Evolutionary conservation across 495 filamentous ascomycete genomes (phyloP).

Genomic region (Penicillium manginii): DNA sequence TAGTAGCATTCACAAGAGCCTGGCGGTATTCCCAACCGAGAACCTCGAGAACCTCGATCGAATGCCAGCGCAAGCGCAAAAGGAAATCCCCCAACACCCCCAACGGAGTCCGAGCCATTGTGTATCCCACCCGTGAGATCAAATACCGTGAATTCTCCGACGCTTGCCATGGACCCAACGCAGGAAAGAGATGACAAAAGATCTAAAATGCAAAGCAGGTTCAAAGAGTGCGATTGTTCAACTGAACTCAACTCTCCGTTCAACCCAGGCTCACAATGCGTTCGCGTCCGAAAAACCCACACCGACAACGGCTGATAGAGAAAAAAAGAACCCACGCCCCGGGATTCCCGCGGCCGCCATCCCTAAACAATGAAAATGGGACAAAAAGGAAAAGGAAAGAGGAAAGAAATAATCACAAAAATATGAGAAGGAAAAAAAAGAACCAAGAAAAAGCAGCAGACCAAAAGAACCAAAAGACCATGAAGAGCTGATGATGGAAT

Average conservation of each 20-base stretch:
- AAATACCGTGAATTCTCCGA: constrained; percentile 52
- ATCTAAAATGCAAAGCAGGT: constrained; percentile 52
- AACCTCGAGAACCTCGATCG: constrained; percentile 20
- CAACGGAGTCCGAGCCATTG: constrained; percentile 50
- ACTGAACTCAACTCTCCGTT: not conserved
- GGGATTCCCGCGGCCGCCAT: constrained; percentile 27
- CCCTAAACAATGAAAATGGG: constrained; percentile 29
- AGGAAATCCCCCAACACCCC: constrained; percentile 53
- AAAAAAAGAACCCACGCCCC: constrained; percentile 25
- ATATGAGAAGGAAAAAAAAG: constrained; percentile 36
- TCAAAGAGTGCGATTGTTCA: constrained; percentile 22
- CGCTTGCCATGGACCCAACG: constrained; percentile 48
- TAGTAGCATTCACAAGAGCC: constrained; percentile 41
- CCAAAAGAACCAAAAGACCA: constrained; percentile 37
- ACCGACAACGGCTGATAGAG: constrained; percentile 25
- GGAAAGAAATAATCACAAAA: constrained; percentile 6
- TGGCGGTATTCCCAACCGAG: constrained; percentile 15
- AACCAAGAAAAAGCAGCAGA: constrained; percentile 37
- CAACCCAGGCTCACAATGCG: constrained; percentile 31
- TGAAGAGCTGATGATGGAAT: constrained; percentile 19
- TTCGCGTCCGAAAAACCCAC: constrained; percentile 30
- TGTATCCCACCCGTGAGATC: constrained; percentile 51
- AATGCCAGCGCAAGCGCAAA: constrained; percentile 42
- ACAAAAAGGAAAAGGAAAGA: constrained; percentile 1
- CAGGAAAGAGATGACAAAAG: constrained; percentile 45